These are phyloP conservation scores for Irpex sp. DNA, from an alignment of 1,284 basidiomycete genomes.

Conservation along the genomic window DNA sequence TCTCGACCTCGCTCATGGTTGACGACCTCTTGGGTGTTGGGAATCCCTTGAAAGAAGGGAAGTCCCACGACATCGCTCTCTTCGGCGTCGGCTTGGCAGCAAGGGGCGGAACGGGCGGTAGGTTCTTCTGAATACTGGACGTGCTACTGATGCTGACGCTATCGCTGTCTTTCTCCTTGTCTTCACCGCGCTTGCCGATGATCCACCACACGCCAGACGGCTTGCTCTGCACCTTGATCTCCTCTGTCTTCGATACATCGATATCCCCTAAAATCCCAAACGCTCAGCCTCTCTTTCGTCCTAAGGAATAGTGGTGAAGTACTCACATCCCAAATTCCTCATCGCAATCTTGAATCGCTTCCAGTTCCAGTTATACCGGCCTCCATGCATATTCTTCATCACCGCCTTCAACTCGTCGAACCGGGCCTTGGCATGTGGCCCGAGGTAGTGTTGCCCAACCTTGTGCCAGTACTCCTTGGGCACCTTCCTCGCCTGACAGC, in stretches of 20 bases:
- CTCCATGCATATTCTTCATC: conserved; percentile 65
- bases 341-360: conserved; percentile 72
- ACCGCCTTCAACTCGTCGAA: conserved; percentile 65
- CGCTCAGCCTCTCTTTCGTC: background rate
- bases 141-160: conserved; percentile 6
- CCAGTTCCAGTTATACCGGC: conserved; percentile 73
- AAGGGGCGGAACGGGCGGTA: conserved; percentile 3
- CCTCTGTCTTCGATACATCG: conserved; percentile 47
- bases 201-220: conserved; percentile 57
- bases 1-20: conserved; percentile 24
- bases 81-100: conserved; percentile 13
- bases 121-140: conserved; percentile 9
- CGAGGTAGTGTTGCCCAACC: conserved; percentile 68
- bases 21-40: conserved; percentile 22
- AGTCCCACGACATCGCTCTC: conserved; percentile 22
- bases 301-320: conserved; percentile 2
- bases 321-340: conserved; percentile 73
- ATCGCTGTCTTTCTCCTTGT: conserved; percentile 16
- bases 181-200: conserved; percentile 38
- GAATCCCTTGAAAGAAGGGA: conserved; percentile 21
- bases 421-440: conserved; percentile 54
- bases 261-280: conserved; percentile 45
- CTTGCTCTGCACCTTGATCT: conserved; percentile 54
- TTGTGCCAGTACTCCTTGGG: conserved; percentile 76
- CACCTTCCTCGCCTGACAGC: conserved; percentile 59